Percentiles rank a stretch among this genome's conserved stretches.
Conservation (phyloP, 371 early-diverging fungal genomes). For the Mucor piriformis region DNA sequence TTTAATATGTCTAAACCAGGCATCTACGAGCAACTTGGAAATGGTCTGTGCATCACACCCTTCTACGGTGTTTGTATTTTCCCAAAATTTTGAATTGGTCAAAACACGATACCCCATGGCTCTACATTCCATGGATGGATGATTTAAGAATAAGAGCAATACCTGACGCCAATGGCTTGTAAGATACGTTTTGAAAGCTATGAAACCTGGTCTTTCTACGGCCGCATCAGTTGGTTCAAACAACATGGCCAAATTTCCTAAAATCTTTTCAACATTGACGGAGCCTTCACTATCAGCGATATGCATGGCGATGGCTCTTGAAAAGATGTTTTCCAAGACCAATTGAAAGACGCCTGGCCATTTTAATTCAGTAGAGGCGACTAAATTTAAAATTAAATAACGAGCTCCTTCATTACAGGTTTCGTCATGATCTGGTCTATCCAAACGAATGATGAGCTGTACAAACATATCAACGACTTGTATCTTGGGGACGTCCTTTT, state of each 20-base stretch:
- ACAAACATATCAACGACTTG: conserved; percentile 35
- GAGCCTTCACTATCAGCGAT: conserved; percentile 43
- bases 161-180: conserved; percentile 44
- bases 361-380: conserved; percentile 38
- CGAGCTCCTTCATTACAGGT: conserved; percentile 23
- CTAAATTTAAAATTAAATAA: conserved; percentile 34
- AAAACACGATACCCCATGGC: conserved; percentile 44
- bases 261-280: conserved; percentile 40
- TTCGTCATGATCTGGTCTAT: conserved; percentile 5
- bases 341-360: conserved; percentile 43
- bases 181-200: conserved; percentile 37
- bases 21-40: conserved; percentile 33
- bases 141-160: conserved; percentile 43
- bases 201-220: conserved; percentile 20
- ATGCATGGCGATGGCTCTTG: conserved; percentile 47
- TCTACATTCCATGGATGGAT: conserved; percentile 48
- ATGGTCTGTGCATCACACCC: conserved; percentile 18
- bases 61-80: conserved; percentile 7
- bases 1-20: conserved; percentile 51
- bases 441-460: conserved; percentile 33
- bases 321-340: conserved; percentile 40
- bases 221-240: conserved; percentile 29
- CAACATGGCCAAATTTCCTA: conserved; percentile 39
- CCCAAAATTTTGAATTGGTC: conserved; percentile 39
- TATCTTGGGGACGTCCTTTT: conserved; percentile 17